phyloP scores from a whole-genome alignment of 495 filamentous ascomycete genomes.

The Penicillium argentinense region DNA sequence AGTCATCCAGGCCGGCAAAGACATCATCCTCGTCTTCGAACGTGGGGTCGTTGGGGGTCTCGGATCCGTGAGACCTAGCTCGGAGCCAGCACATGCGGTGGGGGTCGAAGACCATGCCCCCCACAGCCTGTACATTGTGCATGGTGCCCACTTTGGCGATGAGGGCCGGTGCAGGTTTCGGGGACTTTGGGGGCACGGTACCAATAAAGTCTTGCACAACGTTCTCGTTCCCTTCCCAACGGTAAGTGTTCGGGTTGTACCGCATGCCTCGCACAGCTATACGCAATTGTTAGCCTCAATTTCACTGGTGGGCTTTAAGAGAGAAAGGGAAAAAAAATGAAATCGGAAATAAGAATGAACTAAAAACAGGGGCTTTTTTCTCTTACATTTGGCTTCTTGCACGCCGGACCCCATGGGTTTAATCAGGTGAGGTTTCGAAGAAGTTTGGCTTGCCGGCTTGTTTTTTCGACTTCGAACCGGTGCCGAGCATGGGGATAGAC shows the following conservation, averaged over 20 bases:
- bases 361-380: background rate
- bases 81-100: slow-evolving; percentile 95
- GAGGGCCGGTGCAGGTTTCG: slow-evolving; percentile 80
- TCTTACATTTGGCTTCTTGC: slow-evolving; percentile 66
- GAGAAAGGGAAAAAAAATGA: slow-evolving; percentile 8
- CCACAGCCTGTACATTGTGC: slow-evolving; percentile 82
- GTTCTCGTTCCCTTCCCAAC: slow-evolving; percentile 97
- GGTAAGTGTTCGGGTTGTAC: slow-evolving; percentile 80
- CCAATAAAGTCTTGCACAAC: slow-evolving; percentile 71
- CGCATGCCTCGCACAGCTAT: slow-evolving; percentile 89
- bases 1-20: slow-evolving; percentile 73
- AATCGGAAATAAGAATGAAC: background rate
- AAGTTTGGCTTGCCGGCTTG: slow-evolving; percentile 51
- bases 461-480: slow-evolving; percentile 54
- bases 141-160: slow-evolving; percentile 80
- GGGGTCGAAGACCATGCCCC: slow-evolving; percentile 97
- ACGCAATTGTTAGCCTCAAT: slow-evolving; percentile 2
- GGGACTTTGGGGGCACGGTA: slow-evolving; percentile 42
- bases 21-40: slow-evolving; percentile 65
- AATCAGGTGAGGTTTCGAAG: slow-evolving; percentile 68
- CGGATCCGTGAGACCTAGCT: slow-evolving; percentile 47
- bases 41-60: slow-evolving; percentile 23
- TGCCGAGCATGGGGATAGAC: slow-evolving; percentile 41
- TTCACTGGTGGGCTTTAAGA: slow-evolving; percentile 6
- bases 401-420: slow-evolving; percentile 63